Percentiles rank a stretch among this genome's conserved stretches.
phyloP scores from a whole-genome alignment of 257 asterid species.

The Avicennia marina region DNA sequence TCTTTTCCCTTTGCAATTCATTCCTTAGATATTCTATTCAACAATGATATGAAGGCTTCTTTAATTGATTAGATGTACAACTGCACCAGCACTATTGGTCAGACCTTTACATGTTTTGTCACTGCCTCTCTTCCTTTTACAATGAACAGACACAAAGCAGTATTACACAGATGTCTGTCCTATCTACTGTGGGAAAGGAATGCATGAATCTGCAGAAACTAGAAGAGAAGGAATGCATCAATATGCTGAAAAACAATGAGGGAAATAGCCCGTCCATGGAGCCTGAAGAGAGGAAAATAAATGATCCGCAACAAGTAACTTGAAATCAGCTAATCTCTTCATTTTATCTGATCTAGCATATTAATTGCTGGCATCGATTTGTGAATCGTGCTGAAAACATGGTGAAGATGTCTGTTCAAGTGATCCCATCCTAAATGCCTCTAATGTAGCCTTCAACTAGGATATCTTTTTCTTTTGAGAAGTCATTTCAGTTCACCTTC shows the following conservation, averaged over 20 bases:
- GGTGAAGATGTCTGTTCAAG: too few species aligned
- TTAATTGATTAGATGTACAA: too few species aligned
- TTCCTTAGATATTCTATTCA: conserved; percentile 2
- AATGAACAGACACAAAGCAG: conserved; percentile 23
- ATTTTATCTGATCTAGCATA: conserved; percentile 1
- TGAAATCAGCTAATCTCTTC: conserved; percentile 4
- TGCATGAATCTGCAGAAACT: conserved; percentile 3
- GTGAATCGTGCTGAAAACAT: neutral
- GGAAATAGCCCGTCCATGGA: conserved; percentile 14
- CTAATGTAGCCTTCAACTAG: too few species aligned
- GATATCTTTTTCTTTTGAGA: too few species aligned
- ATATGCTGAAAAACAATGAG: conserved; percentile 12
- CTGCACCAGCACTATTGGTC: too few species aligned
- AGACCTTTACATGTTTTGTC: neutral
- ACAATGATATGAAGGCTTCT: conserved; percentile 8
- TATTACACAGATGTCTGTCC: neutral
- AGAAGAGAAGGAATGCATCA: conserved; percentile 16
- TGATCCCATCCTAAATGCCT: too few species aligned
- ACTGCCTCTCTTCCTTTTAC: conserved; percentile 8
- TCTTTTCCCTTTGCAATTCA: neutral
- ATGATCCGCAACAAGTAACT: conserved; percentile 21
- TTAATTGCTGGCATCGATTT: neutral
- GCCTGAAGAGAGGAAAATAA: conserved; percentile 19
- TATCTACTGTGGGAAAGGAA: conserved; percentile 7
- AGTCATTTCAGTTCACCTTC: too few species aligned